phyloP scores from a whole-genome alignment of 2,329 filamentous ascomycete species.

The Aschersonia sp. region DNA sequence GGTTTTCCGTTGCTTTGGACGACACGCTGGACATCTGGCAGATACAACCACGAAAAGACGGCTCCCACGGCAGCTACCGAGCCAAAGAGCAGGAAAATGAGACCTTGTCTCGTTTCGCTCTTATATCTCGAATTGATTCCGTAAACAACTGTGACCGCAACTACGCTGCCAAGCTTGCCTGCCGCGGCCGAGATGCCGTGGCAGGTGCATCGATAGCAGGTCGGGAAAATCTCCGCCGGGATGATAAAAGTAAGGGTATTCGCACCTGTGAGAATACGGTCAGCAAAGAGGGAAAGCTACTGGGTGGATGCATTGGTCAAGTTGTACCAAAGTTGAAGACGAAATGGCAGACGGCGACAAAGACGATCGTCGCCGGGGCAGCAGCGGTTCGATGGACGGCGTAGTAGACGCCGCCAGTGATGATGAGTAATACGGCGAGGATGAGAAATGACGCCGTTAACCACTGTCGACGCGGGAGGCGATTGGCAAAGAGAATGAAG shows the following conservation, averaged over 20 bases:
- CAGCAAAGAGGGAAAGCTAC: background rate
- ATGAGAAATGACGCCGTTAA: conserved; percentile 33
- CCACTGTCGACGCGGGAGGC: conserved; percentile 31
- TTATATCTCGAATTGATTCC: conserved; percentile 31
- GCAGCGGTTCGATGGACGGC: conserved; percentile 25
- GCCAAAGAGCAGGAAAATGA: conserved; percentile 35
- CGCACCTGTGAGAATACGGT: conserved; percentile 24
- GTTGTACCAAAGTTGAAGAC: conserved; percentile 37
- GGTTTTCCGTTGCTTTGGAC: conserved; percentile 18
- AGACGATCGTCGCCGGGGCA: conserved; percentile 30
- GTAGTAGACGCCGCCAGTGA: conserved; percentile 36
- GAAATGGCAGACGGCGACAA: conserved; percentile 38
- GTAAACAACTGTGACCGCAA: conserved; percentile 34
- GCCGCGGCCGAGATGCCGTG: conserved; percentile 47
- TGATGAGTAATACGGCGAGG: conserved; percentile 29
- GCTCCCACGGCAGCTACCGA: conserved; percentile 33
- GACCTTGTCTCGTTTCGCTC: conserved; percentile 26
- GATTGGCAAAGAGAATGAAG: conserved; percentile 32
- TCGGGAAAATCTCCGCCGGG: conserved; percentile 50
- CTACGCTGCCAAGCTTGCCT: conserved; percentile 42
- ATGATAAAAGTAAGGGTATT: conserved; percentile 51
- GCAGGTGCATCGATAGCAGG: conserved; percentile 46
- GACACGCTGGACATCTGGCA: conserved; percentile 30
- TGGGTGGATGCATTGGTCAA: background rate
- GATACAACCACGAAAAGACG: conserved; percentile 35